A percentile compares a stretch with the other conserved stretches of the same genome.
These are phyloP conservation scores for Schwanniomyces vanrijiae DNA, from an alignment of 805 yeast genomes.

Conservation along the genomic window DNA sequence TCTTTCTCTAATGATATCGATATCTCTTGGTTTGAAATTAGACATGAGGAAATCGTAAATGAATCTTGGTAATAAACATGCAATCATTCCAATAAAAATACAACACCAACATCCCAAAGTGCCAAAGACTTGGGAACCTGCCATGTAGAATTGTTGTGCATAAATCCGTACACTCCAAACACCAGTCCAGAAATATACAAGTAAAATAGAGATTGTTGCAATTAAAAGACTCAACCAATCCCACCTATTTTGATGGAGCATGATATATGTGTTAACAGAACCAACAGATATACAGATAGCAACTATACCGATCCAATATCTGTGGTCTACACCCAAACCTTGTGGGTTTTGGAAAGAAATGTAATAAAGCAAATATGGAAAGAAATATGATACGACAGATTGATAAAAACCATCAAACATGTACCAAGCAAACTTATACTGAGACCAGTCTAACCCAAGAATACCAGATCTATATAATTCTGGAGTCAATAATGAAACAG, in stretches of 20 bases:
- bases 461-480: slow-evolving; percentile 71
- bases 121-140: slow-evolving; percentile 65
- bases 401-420: slow-evolving; percentile 73
- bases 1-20: slow-evolving; percentile 69
- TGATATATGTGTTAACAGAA: slow-evolving; percentile 64
- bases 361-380: slow-evolving; percentile 59
- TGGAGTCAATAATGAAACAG: slow-evolving; percentile 65
- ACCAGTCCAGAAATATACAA: slow-evolving; percentile 79
- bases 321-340: slow-evolving; percentile 61
- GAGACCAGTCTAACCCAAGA: slow-evolving; percentile 61
- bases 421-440: slow-evolving; percentile 56
- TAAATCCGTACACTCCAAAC: slow-evolving; percentile 59
- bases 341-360: slow-evolving; percentile 42
- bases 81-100: slow-evolving; percentile 52
- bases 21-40: slow-evolving; percentile 61
- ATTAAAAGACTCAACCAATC: slow-evolving; percentile 65
- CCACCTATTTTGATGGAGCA: slow-evolving; percentile 74
- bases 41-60: slow-evolving; percentile 47
- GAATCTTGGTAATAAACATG: slow-evolving; percentile 63
- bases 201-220: slow-evolving; percentile 51
- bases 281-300: slow-evolving; percentile 61
- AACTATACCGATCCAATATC: slow-evolving; percentile 70
- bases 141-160: slow-evolving; percentile 61
- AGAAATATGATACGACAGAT: slow-evolving; percentile 66
- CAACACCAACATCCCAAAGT: slow-evolving; percentile 65